phyloP scores from a whole-genome alignment of 2,329 filamentous ascomycete species.

The Fusarium coffeatum region DNA sequence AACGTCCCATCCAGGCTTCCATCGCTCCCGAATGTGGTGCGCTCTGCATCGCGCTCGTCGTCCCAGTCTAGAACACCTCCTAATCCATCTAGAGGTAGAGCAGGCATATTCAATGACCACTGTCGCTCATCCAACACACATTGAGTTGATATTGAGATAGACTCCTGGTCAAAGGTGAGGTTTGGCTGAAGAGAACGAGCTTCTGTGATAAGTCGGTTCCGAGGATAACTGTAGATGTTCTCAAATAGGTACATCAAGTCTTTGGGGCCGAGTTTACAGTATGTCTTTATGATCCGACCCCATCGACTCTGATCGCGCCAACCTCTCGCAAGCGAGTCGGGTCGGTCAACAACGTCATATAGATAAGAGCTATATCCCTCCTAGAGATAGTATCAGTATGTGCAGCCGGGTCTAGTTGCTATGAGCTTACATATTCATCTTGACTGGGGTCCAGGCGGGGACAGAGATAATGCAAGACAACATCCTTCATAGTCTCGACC shows the following conservation, averaged over 20 bases:
- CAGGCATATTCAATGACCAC: conserved; percentile 49
- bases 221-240: conserved; percentile 59
- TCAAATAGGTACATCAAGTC: conserved; percentile 63
- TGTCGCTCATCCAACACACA: conserved; percentile 54
- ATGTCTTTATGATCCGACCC: conserved; percentile 57
- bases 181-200: conserved; percentile 55
- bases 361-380: conserved; percentile 37
- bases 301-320: conserved; percentile 54
- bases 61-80: conserved; percentile 59
- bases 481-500: conserved; percentile 57
- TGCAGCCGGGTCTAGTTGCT: background rate
- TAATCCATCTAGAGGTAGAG: conserved; percentile 49
- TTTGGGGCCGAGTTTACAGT: conserved; percentile 62
- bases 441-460: conserved; percentile 57
- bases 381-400: conserved; percentile 27
- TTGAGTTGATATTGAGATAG: conserved; percentile 55
- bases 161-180: conserved; percentile 60
- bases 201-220: conserved; percentile 57
- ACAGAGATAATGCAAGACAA: conserved; percentile 60
- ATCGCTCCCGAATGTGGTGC: conserved; percentile 49
- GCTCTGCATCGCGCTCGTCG: conserved; percentile 52
- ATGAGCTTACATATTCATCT: conserved; percentile 48
- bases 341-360: conserved; percentile 43
- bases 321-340: conserved; percentile 49
- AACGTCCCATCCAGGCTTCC: conserved; percentile 54